Evolutionary conservation across 1,139 yeast species (phyloP).

Genomic region (Yamadazyma friedrichii): DNA sequence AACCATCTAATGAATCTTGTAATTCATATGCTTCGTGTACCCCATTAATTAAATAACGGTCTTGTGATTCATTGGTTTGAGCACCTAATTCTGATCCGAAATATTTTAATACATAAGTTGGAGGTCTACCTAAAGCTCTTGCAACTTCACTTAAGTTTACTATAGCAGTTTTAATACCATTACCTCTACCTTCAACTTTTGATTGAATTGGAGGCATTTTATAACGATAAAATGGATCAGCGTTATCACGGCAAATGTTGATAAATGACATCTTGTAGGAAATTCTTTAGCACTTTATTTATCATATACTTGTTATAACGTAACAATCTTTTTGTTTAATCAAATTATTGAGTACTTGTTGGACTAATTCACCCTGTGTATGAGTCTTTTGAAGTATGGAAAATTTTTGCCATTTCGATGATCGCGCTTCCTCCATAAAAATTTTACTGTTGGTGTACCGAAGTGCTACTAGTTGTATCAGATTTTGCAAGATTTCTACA

Average conservation of each 20-base stretch:
- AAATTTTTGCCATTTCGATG: slow-evolving; percentile 5
- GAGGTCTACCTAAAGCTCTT: slow-evolving; percentile 90
- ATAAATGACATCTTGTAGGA: slow-evolving; percentile 69
- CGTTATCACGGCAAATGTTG: slow-evolving; percentile 95
- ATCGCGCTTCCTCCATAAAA: background rate
- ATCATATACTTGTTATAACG: slow-evolving; percentile 7
- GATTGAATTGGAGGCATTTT: slow-evolving; percentile 98
- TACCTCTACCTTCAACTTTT: slow-evolving; percentile 98
- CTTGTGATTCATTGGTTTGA: slow-evolving; percentile 79
- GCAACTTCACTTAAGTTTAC: slow-evolving; percentile 91
- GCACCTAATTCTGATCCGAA: slow-evolving; percentile 98
- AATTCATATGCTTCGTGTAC: slow-evolving; percentile 87
- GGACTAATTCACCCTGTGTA: background rate
- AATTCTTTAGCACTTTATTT: slow-evolving; percentile 4
- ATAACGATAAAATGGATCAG: slow-evolving; percentile 98
- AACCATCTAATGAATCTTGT: slow-evolving; percentile 93
- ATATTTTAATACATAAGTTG: slow-evolving; percentile 86
- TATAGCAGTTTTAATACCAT: slow-evolving; percentile 96
- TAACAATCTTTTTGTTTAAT: background rate
- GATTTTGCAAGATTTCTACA: too few relatives aligned
- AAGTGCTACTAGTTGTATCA: background rate
- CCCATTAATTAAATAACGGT: slow-evolving; percentile 92
- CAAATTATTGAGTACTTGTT: background rate
- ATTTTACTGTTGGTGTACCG: slow-evolving; percentile 1
- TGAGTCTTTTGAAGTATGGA: background rate